Base-by-base conservation (phyloP, 176 grass and related monocot genomes). In the Thalia dealbata region DNA sequence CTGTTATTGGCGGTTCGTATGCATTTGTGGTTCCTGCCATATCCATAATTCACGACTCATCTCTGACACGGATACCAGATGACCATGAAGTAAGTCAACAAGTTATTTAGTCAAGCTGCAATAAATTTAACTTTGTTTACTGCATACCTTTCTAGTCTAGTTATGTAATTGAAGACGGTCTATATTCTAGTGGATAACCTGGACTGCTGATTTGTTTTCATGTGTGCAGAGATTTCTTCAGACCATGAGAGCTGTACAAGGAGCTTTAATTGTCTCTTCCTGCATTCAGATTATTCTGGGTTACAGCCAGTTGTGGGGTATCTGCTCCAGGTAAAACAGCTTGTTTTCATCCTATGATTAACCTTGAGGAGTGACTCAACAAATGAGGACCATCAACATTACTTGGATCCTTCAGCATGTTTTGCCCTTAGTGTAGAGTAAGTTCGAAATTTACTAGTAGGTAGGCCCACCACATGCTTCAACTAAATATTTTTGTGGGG, bases 231-330 rank as follows among this genome's bases (percentile, higher is more conserved):
- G 95, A 80, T 99, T 99, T 77, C 90, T 93, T 56, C 79, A 79
- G 69, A 95, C 90, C 73, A 99, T 99, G 95, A 85, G 86, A 86
- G 87, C 95, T 21, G 89, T 88, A 80, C 95, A 99, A 79, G 90
- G 95, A 29, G 85, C 95, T 5, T 79, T 93, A 28, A 99, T 99
- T 5, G 90, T 99, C 24, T 93, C 95, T 50, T 99, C 95, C 60
- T 91, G 95, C 46, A 95, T 99, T 80, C 95, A 99, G 78, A 99
- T 99, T 61, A 91, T 99, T 69, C 85, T 99, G 21, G 95, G 95
- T 6, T 95, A 99, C 83, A 99, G 95, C 90, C 90, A 99, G 78
- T 71, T 99, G 52, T 99, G 95, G 95, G 95, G 95, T 61, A 93
- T 99, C 84, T 99, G 86, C 86, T 99, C 90, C 80, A 88, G 95